Percentiles rank a stretch among this genome's conserved stretches.
Evolutionary conservation across 2,329 filamentous ascomycete species (phyloP).

Genomic region (Cladosporium austrohemisphaericum): DNA sequence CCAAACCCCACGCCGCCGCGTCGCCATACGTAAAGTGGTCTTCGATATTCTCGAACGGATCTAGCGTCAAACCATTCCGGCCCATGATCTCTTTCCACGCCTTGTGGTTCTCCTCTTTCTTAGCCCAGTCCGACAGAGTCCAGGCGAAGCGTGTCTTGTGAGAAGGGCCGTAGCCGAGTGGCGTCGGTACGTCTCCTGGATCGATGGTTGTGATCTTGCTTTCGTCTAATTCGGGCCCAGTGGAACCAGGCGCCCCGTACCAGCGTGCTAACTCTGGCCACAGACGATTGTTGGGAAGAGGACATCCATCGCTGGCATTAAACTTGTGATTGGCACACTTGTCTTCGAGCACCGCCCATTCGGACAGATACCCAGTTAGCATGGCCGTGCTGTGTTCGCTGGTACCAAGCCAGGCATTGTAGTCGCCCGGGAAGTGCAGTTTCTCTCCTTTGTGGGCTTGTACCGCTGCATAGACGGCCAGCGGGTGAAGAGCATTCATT

Average conservation of each 20-base stretch:
- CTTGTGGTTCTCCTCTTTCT: slow-evolving; percentile 39
- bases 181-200: slow-evolving; percentile 21
- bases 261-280: slow-evolving; percentile 47
- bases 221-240: slow-evolving; percentile 28
- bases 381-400: slow-evolving; percentile 42
- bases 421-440: slow-evolving; percentile 45
- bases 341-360: slow-evolving; percentile 48
- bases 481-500: slow-evolving; percentile 49
- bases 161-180: slow-evolving; percentile 43
- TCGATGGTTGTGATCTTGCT: slow-evolving; percentile 26
- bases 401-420: slow-evolving; percentile 43
- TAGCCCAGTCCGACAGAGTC: slow-evolving; percentile 46
- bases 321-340: slow-evolving; percentile 44
- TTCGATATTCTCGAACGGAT: slow-evolving; percentile 44
- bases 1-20: slow-evolving; percentile 34
- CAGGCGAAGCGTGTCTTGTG: slow-evolving; percentile 39
- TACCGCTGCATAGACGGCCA: slow-evolving; percentile 51
- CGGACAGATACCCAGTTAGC: slow-evolving; percentile 48
- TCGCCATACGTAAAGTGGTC: slow-evolving; percentile 48
- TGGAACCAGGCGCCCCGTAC: slow-evolving; percentile 38
- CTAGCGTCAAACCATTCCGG: slow-evolving; percentile 39
- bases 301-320: slow-evolving; percentile 46
- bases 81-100: slow-evolving; percentile 46
- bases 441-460: slow-evolving; percentile 40
- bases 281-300: slow-evolving; percentile 47